Conservation (phyloP, 208 protist genomes). For the Trichomonas gallinae region DNA sequence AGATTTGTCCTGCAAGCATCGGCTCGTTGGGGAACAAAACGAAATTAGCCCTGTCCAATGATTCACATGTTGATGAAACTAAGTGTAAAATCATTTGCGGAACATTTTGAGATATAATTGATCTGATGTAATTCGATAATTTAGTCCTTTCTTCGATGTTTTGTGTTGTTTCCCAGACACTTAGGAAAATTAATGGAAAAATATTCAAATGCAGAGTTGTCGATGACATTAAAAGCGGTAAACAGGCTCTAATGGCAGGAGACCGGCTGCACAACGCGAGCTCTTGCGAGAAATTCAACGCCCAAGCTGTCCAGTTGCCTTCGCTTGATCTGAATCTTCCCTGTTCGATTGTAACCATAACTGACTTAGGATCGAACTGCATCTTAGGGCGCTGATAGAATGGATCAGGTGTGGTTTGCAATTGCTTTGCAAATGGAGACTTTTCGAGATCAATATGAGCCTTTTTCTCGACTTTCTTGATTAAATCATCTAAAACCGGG, state of each 20-base stretch:
- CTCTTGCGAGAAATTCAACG: neutral
- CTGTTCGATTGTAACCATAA: neutral
- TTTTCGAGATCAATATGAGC: neutral
- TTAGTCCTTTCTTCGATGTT: neutral
- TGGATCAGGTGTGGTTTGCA: neutral
- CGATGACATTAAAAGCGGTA: neutral
- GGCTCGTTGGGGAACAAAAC: neutral
- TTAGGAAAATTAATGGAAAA: neutral
- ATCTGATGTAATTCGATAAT: neutral
- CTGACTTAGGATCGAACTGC: neutral
- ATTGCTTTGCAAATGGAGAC: neutral
- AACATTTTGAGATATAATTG: neutral
- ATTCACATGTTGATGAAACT: neutral
- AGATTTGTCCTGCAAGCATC: neutral
- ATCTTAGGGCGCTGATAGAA: neutral
- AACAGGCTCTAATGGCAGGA: neutral
- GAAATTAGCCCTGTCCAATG: neutral
- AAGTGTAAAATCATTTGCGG: neutral
- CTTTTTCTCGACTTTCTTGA: neutral
- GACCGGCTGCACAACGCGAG: neutral
- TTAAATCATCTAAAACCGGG: neutral
- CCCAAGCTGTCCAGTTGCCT: neutral
- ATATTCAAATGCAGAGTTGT: neutral
- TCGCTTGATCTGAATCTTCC: neutral
- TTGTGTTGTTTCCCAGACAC: neutral